Conservation (phyloP, 192 early-diverging fungal genomes). For the Diversispora eburnea region DNA sequence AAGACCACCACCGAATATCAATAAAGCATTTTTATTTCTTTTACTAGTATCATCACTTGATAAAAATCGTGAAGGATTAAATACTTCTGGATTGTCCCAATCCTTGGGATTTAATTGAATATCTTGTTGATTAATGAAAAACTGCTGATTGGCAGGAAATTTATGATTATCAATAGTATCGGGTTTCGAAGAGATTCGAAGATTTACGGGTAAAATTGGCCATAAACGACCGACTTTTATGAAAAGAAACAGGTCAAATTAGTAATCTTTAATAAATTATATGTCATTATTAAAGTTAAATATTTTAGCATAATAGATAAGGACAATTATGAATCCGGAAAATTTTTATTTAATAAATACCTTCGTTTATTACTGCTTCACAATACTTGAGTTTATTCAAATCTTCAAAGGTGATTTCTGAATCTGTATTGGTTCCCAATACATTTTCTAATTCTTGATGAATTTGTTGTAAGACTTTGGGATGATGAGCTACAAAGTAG, state of each 20-base stretch:
- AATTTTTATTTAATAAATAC: background rate
- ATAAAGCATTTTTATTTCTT: conserved; percentile 1
- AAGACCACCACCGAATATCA: conserved; percentile 4
- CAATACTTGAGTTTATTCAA: conserved; percentile 13
- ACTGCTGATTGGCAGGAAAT: background rate
- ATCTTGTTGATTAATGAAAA: background rate
- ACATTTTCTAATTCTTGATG: conserved; percentile 1
- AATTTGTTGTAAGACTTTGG: conserved; percentile 1
- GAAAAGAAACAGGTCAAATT: background rate
- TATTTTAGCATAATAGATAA: no score
- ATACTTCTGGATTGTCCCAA: conserved; percentile 3
- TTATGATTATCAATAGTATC: conserved; percentile 2
- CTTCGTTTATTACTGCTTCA: conserved; percentile 15
- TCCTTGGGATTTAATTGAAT: background rate
- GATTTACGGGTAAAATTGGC: background rate
- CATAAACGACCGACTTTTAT: background rate
- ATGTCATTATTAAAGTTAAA: no score
- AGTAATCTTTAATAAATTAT: background rate
- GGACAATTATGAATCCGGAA: background rate
- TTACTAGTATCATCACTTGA: background rate
- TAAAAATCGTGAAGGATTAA: conserved; percentile 14
- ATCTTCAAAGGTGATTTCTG: background rate
- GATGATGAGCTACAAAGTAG: background rate
- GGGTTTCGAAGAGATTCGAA: background rate
- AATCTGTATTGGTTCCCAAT: background rate